Conservation (phyloP, 208 protist genomes). For the Crithidia acanthocephali region DNA sequence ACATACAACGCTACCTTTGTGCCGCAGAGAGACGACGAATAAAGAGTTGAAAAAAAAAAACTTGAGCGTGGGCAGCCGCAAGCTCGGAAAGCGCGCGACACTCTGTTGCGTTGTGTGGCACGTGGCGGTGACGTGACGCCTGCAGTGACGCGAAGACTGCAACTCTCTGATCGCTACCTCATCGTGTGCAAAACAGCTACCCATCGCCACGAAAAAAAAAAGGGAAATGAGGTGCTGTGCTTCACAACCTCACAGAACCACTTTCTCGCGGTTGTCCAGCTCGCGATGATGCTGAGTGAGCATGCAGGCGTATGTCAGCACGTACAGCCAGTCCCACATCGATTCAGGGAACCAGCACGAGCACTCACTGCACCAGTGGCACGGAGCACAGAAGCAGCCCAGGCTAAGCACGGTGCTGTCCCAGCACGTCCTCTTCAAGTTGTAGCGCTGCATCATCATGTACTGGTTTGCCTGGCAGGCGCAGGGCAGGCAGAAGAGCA, state of each 20-base stretch:
- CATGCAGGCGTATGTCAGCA: slow-evolving; percentile 61
- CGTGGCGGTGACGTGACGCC: too few species aligned
- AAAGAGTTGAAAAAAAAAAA: slow-evolving; percentile 33
- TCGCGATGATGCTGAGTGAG: slow-evolving; percentile 66
- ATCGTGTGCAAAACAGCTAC: too few species aligned
- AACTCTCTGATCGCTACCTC: too few species aligned
- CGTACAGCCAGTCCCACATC: slow-evolving; percentile 44
- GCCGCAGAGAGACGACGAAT: too few species aligned
- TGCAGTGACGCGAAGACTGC: too few species aligned
- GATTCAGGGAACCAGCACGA: slow-evolving; percentile 19
- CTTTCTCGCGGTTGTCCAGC: slow-evolving; percentile 50
- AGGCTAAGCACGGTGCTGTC: slow-evolving; percentile 46
- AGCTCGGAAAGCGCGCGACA: too few species aligned
- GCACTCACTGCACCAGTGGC: slow-evolving; percentile 22
- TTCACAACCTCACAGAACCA: slow-evolving; percentile 4
- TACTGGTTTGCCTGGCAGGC: slow-evolving; percentile 69
- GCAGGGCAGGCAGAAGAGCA: slow-evolving; percentile 45
- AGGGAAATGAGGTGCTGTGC: too few species aligned
- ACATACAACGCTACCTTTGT: too few species aligned
- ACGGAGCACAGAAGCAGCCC: slow-evolving; percentile 33
- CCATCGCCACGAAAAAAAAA: too few species aligned
- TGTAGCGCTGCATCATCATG: slow-evolving; percentile 72
- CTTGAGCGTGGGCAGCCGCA: too few species aligned
- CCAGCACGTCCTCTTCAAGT: slow-evolving; percentile 55
- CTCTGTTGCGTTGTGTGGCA: too few species aligned